phyloP scores from a whole-genome alignment of 495 filamentous ascomycete species.

The Astrothelium subdiscretum region DNA sequence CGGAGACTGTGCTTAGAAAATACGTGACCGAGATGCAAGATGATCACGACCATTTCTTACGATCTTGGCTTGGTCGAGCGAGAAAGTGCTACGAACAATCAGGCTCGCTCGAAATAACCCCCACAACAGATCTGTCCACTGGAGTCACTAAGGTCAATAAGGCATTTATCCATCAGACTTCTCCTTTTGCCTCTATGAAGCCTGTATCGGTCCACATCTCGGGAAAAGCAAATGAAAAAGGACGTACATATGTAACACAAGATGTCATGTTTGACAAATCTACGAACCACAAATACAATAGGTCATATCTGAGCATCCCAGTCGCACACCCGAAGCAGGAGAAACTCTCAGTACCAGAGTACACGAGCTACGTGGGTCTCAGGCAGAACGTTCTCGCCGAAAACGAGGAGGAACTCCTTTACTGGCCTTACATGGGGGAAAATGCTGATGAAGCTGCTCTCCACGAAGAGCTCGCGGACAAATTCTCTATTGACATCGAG shows the following conservation, averaged over 20 bases:
- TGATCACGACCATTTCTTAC: conserved; percentile 17
- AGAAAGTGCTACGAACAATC: conserved; percentile 1
- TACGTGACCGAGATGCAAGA: conserved; percentile 14
- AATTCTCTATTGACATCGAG: conserved; percentile 10
- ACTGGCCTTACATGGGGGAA: conserved; percentile 25
- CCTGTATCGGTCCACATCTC: conserved; percentile 1
- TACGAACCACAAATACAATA: background rate
- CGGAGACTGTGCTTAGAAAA: conserved; percentile 11
- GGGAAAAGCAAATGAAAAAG: background rate
- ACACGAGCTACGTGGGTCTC: conserved; percentile 16
- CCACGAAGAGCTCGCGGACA: conserved; percentile 7
- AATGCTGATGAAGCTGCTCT: conserved; percentile 11
- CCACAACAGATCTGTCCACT: background rate
- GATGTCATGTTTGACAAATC: background rate
- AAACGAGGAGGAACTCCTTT: conserved; percentile 19
- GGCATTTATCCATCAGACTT: background rate
- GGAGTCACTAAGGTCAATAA: conserved; percentile 1
- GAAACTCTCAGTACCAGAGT: conserved; percentile 9
- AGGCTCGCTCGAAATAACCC: background rate
- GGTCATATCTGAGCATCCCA: background rate
- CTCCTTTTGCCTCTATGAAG: conserved; percentile 12
- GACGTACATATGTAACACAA: background rate
- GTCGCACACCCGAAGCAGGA: background rate
- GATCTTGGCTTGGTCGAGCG: conserved; percentile 5
- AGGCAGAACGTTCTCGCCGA: conserved; percentile 21